These are phyloP conservation scores for Penicillium diatomitis DNA, from an alignment of 495 filamentous ascomycete genomes.

Conservation along the genomic window DNA sequence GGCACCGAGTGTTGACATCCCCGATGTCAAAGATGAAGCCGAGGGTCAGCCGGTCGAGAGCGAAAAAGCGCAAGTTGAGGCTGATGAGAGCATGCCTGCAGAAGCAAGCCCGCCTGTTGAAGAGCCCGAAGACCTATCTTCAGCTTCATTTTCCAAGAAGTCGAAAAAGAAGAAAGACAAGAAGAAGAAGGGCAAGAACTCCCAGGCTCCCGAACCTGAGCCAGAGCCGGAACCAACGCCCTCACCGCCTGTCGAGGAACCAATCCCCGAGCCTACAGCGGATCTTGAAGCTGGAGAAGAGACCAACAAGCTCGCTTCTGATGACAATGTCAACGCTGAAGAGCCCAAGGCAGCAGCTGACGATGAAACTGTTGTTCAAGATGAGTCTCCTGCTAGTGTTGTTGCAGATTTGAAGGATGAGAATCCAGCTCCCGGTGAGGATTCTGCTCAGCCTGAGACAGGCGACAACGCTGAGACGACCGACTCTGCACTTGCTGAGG, in stretches of 20 bases:
- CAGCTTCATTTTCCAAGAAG: not conserved
- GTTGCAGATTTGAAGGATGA: no score
- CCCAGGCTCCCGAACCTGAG: not conserved
- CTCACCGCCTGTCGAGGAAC: not conserved
- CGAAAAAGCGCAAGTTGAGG: no score
- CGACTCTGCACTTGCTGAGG: no score
- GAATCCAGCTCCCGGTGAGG: no score
- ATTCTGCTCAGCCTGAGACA: no score
- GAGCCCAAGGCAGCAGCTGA: not conserved
- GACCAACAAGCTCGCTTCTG: not conserved
- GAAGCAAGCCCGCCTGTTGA: no score
- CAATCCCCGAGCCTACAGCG: not conserved
- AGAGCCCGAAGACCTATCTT: not conserved
- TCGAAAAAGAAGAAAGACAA: not conserved
- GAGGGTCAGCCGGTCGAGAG: no score
- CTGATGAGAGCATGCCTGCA: no score
- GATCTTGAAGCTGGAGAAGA: slow-evolving; percentile 1
- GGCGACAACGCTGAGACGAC: no score
- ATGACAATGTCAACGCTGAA: slow-evolving; percentile 1
- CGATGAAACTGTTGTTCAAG: not conserved
- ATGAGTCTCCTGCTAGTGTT: no score
- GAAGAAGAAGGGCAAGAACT: slow-evolving; percentile 2
- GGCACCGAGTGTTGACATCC: no score
- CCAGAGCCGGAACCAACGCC: not conserved
- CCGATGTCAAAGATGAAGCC: no score